Conservation (phyloP, 805 yeast species). For the Myxozyma lipomycoides region DNA sequence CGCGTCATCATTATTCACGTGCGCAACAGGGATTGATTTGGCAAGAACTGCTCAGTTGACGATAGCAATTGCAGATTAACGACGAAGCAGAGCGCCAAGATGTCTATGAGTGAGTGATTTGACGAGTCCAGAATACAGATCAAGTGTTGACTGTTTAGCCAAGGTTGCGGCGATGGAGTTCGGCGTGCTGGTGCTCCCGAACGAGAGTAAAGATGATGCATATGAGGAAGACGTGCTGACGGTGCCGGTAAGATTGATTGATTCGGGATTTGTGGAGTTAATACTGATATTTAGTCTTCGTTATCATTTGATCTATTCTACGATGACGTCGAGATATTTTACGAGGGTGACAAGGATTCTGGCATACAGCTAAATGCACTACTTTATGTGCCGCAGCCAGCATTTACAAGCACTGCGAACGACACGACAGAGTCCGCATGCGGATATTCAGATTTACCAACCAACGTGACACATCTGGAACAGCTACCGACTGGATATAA, state of each 20-base stretch:
- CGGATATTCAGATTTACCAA: constrained; percentile 8
- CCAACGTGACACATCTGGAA: constrained; percentile 14
- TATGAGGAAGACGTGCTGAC: constrained; percentile 2
- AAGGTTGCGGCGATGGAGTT: constrained; percentile 5
- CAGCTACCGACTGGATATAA: constrained; percentile 24
- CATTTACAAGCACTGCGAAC: neutral
- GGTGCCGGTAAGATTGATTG: constrained; percentile 5
- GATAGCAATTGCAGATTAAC: no score
- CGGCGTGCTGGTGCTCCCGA: constrained; percentile 27
- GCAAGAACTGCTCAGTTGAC: no score
- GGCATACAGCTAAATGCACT: constrained; percentile 12
- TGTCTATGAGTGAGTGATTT: no score
- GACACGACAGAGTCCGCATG: neutral
- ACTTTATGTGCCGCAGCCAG: constrained; percentile 19
- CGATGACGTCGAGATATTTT: constrained; percentile 5
- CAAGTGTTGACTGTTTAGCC: no score
- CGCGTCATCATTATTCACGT: no score
- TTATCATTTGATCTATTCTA: constrained; percentile 10
- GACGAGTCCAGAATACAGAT: no score
- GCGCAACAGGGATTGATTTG: no score
- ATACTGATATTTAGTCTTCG: neutral
- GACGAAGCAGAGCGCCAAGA: no score
- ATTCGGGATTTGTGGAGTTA: no score
- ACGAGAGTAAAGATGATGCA: neutral
- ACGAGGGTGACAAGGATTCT: constrained; percentile 6